phyloP scores from a whole-genome alignment of 2,329 filamentous ascomycete genomes.

The Stachybotrys elegans region DNA sequence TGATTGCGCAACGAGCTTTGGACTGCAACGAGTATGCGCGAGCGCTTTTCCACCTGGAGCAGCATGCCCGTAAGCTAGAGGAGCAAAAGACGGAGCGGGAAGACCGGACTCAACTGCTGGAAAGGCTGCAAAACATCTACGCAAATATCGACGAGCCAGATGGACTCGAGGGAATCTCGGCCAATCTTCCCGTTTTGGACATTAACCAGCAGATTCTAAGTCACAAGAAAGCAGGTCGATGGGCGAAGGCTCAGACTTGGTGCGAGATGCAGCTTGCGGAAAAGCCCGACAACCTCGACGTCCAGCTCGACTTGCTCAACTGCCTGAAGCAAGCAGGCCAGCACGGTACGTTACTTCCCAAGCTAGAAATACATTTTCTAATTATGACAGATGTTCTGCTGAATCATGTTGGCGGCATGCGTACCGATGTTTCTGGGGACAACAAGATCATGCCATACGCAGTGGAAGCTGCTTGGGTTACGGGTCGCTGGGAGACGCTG shows the following conservation, averaged over 20 bases:
- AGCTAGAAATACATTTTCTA: conserved; percentile 8
- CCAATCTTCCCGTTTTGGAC: conserved; percentile 79
- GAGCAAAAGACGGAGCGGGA: conserved; percentile 39
- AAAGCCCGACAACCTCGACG: conserved; percentile 68
- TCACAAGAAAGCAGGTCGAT: conserved; percentile 87
- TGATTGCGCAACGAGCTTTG: conserved; percentile 77
- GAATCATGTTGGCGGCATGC: conserved; percentile 79
- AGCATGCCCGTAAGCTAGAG: conserved; percentile 62
- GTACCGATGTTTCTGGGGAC: conserved; percentile 43
- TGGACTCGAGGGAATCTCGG: conserved; percentile 89
- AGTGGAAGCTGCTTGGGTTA: conserved; percentile 88
- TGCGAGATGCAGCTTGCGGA: conserved; percentile 87
- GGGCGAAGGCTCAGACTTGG: conserved; percentile 95
- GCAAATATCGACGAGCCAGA: conserved; percentile 97
- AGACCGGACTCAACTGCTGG: conserved; percentile 62
- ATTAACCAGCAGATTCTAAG: conserved; percentile 91
- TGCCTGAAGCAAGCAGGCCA: conserved; percentile 96
- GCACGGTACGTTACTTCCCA: conserved; percentile 61
- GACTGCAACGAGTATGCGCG: conserved; percentile 91
- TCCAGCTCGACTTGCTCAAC: conserved; percentile 77
- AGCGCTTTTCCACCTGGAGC: conserved; percentile 91
- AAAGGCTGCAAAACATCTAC: conserved; percentile 87
- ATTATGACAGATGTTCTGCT: conserved; percentile 65
- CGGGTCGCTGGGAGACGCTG: conserved; percentile 73
- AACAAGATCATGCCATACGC: conserved; percentile 74